phyloP scores from a whole-genome alignment of 164 flowering plant genomes.

The Vitis labrusca region DNA sequence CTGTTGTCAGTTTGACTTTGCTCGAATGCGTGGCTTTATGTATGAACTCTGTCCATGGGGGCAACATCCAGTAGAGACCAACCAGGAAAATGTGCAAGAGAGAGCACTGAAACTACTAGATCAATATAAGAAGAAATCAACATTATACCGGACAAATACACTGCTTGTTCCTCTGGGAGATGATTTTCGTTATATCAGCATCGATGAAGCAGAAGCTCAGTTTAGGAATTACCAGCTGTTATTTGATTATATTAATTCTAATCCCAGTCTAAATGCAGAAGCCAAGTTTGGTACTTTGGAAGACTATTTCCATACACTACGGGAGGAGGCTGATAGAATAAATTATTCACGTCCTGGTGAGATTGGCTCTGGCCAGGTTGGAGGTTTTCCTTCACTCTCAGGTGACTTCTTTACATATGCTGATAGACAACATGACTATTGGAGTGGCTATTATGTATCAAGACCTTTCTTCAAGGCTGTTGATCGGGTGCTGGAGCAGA shows the following conservation, averaged over 20 bases:
- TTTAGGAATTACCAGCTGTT: slow-evolving; percentile 86
- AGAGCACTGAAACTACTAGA: slow-evolving; percentile 76
- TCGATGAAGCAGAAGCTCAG: slow-evolving; percentile 96
- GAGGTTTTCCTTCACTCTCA: slow-evolving; percentile 86
- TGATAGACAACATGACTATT: slow-evolving; percentile 90
- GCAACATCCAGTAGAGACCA: slow-evolving; percentile 72
- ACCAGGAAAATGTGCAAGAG: slow-evolving; percentile 74
- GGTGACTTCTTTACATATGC: slow-evolving; percentile 99
- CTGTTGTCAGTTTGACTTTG: slow-evolving; percentile 99
- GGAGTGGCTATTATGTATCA: slow-evolving; percentile 99
- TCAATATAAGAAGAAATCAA: slow-evolving; percentile 91
- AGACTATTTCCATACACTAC: slow-evolving; percentile 83
- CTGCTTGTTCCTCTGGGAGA: slow-evolving; percentile 97
- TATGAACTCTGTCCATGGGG: slow-evolving; percentile 96
- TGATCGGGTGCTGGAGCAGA: slow-evolving; percentile 92
- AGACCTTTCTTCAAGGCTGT: slow-evolving; percentile 98
- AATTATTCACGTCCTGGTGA: slow-evolving; percentile 83
- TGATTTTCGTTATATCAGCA: slow-evolving; percentile 86
- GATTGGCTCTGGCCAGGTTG: slow-evolving; percentile 75
- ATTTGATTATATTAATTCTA: slow-evolving; percentile 88
- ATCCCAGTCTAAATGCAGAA: slow-evolving; percentile 79
- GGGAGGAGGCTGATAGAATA: slow-evolving; percentile 86
- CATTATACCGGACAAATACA: slow-evolving; percentile 85
- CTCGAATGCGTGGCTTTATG: slow-evolving; percentile 62
- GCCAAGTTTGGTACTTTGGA: slow-evolving; percentile 95